These are phyloP conservation scores for Penicillium sp. DNA, from an alignment of 2,329 filamentous ascomycete genomes.

Conservation along the genomic window DNA sequence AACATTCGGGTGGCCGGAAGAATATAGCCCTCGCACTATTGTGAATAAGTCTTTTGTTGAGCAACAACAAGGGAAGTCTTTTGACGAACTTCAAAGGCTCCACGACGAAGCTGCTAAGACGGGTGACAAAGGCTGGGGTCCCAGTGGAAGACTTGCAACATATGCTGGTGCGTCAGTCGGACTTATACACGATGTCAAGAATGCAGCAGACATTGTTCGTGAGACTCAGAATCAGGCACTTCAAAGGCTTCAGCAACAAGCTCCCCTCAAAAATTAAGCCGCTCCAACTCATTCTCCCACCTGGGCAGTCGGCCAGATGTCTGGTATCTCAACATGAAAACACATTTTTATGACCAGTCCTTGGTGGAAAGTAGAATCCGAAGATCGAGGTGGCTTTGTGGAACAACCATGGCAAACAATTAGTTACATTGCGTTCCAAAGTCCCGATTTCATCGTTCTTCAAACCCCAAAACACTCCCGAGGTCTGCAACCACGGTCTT, in stretches of 20 bases:
- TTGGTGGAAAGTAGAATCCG: too few relatives aligned
- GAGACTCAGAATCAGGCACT: slow-evolving; percentile 21
- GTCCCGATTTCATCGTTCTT: too few relatives aligned
- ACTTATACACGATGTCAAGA: slow-evolving; percentile 44
- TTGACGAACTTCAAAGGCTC: slow-evolving; percentile 48
- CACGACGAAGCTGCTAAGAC: slow-evolving; percentile 45
- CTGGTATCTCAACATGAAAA: background rate
- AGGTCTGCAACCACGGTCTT: too few relatives aligned
- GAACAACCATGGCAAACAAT: background rate
- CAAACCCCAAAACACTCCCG: too few relatives aligned
- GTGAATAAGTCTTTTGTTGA: slow-evolving; percentile 58
- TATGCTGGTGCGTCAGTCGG: slow-evolving; percentile 54
- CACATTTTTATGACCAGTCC: background rate
- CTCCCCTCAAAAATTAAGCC: background rate
- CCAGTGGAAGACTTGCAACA: slow-evolving; percentile 52
- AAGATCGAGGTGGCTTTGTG: background rate
- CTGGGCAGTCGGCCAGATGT: background rate
- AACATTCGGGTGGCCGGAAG: slow-evolving; percentile 60
- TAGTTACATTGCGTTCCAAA: too few relatives aligned
- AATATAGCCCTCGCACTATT: slow-evolving; percentile 61
- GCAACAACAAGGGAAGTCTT: slow-evolving; percentile 42
- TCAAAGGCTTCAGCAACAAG: slow-evolving; percentile 9
- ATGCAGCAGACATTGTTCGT: slow-evolving; percentile 44
- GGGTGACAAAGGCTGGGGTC: slow-evolving; percentile 52
- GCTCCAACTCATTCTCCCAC: background rate